Base-by-base conservation (phyloP, 345 rosid genomes). In the Gossypium ekmanianum region DNA sequence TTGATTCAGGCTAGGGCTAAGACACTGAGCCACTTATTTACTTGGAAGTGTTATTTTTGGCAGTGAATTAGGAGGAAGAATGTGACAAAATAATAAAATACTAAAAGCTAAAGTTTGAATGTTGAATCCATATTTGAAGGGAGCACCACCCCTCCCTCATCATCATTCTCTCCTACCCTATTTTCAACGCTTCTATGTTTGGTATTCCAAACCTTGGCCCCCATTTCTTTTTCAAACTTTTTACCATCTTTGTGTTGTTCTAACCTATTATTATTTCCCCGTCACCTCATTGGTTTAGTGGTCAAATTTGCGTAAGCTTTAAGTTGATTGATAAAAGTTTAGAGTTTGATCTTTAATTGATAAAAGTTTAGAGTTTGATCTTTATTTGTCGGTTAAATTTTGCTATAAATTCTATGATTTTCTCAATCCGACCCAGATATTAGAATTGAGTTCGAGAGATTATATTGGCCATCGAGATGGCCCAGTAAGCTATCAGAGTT, bases 151-250 rank as follows among this genome's bases (percentile, higher is more conserved):
- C 39, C 74, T 47, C 6, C 13, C 9, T 58, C 74, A 61, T 74
- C 43, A 63, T 73, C 39, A 34, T 76, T 72, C 72, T 61, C 22
- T 72, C 41, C 39, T 64, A 24, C 63, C 63, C 75, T 13, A 26
- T 57, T 44, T 51, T 57, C 41, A 68, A 26, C 50, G 45, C 57
- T 54, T 63, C 65, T 57, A 20, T 50, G 78, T 55, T 43, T 47
- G 68, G 65, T 22, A 71, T 63, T 45, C 26, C 75, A 84, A 77
- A 27, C 82, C 73, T 50, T 47, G 80, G 89, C 79, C 72, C 84
- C 86, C 91, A 51, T 44, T 67, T 55, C 45, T 41, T 73, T 76
- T 84, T 78, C 69, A 64, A 80, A 56, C 82, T 71, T 83, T 79
- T 83, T 80, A 75, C 84, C 78, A 76, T 79, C 77, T 85, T 77